Base-by-base conservation (phyloP, 257 asterid species). In the Gentiana straminea region DNA sequence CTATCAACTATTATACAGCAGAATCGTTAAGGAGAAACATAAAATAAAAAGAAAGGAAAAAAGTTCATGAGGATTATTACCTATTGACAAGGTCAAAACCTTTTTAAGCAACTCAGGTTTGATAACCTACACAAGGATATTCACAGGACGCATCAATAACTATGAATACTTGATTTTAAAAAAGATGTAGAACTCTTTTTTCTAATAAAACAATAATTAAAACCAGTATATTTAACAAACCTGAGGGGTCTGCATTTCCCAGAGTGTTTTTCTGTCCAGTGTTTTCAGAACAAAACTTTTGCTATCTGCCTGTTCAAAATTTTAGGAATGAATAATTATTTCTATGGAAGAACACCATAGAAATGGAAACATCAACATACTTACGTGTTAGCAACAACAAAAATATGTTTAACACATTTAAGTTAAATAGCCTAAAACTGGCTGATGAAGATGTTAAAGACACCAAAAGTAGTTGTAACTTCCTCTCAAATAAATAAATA, bases 201-300 rank as follows among this genome's bases (percentile, higher is more conserved):
- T 39, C 7, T 3, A 39, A 39, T 39, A 7, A 4, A 38, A 43
- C 13, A 46, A 10, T 6, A 35, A 33, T 0, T 4, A 11, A 4
- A 1, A 12, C 32, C 6, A 54, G 24, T 8, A 49, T 13, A 39
- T 36, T 35, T 32, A 33, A 36, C 54, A 61, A 59, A 91, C 98
- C 97, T 91, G 98, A 33, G 98, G 98, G 33, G 98, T 91, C 67
- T 91, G 98, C 97, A 91, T 91, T 75, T 91, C 98, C 98, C 98
- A 91, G 34, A 87, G 86, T 0, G 94, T 87, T 75, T 83, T 84
- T 66, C 98, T 74, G 78, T 91, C 94, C 56, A 91, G 77, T 58
- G 98, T 91, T 68, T 63, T 85, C 49, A 84, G 90, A 59, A 91
- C 98, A 53, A 83, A 91, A 8, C 82, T 83, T 48, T 87, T 88